Percentiles rank a stretch among this genome's conserved stretches.
Conservation (phyloP, 1,139 yeast species). For the Suhomyces choctaworum region DNA sequence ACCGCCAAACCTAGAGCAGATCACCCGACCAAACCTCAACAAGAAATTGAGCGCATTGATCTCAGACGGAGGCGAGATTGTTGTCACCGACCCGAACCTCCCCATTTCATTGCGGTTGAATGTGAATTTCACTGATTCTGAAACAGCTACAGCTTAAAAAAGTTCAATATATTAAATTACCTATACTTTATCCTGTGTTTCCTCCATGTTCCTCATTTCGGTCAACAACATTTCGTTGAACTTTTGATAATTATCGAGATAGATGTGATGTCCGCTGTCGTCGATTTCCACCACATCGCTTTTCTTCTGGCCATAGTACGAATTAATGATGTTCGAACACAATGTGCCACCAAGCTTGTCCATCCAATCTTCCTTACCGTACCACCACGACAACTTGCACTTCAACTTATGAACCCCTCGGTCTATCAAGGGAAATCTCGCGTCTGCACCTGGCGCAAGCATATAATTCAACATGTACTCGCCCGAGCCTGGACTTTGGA, state of each 20-base stretch:
- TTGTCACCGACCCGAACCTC: conserved; percentile 57
- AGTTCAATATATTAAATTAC: too few species aligned
- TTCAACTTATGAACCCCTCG: conserved; percentile 47
- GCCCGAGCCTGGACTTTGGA: conserved; percentile 71
- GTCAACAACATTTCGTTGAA: conserved; percentile 52
- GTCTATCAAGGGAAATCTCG: conserved; percentile 60
- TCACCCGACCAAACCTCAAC: conserved; percentile 49
- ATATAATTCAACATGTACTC: conserved; percentile 72
- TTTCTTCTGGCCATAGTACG: conserved; percentile 22
- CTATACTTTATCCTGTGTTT: background rate
- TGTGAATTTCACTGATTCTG: conserved; percentile 8
- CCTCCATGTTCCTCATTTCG: conserved; percentile 37
- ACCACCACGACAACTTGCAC: conserved; percentile 64
- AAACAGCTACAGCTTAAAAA: too few species aligned
- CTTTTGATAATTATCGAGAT: conserved; percentile 55
- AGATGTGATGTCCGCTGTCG: conserved; percentile 70
- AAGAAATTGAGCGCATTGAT: conserved; percentile 41
- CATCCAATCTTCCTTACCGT: conserved; percentile 82
- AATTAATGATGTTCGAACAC: conserved; percentile 39
- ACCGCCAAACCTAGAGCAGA: conserved; percentile 52
- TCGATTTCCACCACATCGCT: conserved; percentile 49
- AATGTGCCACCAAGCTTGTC: conserved; percentile 56
- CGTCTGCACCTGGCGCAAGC: conserved; percentile 74
- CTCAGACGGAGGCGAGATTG: conserved; percentile 48
- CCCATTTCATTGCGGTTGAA: conserved; percentile 44